Evolutionary conservation across 1,284 basidiomycete genomes (phyloP).

Genomic region (Vanrija humicola): DNA sequence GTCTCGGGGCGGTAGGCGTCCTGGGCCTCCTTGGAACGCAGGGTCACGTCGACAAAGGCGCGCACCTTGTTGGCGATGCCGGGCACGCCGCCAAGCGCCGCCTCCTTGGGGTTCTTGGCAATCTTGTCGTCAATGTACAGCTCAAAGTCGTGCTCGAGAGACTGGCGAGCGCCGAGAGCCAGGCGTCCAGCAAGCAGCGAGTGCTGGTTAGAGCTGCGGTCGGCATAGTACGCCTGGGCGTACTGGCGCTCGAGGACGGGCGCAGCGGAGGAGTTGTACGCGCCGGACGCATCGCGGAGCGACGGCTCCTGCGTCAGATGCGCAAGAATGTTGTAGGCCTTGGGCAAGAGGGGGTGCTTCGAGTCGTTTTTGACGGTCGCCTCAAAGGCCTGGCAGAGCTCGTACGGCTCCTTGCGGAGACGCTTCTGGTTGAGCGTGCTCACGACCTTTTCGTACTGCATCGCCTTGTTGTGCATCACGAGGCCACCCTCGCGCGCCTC

Average conservation of each 20-base stretch:
- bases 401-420: conserved; percentile 34
- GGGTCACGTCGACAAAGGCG: conserved; percentile 71
- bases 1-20: conserved; percentile 85
- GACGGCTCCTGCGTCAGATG: conserved; percentile 52
- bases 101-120: conserved; percentile 77
- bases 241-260: conserved; percentile 50
- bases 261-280: conserved; percentile 4
- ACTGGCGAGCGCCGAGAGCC: conserved; percentile 38
- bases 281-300: conserved; percentile 38
- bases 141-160: conserved; percentile 69
- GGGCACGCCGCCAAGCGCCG: conserved; percentile 85
- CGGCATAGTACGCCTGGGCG: conserved; percentile 50
- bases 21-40: conserved; percentile 60
- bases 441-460: conserved; percentile 83
- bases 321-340: conserved; percentile 47
- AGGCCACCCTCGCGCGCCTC: conserved; percentile 48
- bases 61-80: conserved; percentile 83
- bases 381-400: conserved; percentile 35
- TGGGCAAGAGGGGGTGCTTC: conserved; percentile 48
- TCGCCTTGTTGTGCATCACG: conserved; percentile 80
- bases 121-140: conserved; percentile 78
- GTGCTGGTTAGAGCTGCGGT: conserved; percentile 20
- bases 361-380: conserved; percentile 37
- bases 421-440: conserved; percentile 53
- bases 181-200: conserved; percentile 33